These are phyloP conservation scores for Trichocomaceae sp. DNA, from an alignment of 2,329 filamentous ascomycete genomes.

Conservation along the genomic window DNA sequence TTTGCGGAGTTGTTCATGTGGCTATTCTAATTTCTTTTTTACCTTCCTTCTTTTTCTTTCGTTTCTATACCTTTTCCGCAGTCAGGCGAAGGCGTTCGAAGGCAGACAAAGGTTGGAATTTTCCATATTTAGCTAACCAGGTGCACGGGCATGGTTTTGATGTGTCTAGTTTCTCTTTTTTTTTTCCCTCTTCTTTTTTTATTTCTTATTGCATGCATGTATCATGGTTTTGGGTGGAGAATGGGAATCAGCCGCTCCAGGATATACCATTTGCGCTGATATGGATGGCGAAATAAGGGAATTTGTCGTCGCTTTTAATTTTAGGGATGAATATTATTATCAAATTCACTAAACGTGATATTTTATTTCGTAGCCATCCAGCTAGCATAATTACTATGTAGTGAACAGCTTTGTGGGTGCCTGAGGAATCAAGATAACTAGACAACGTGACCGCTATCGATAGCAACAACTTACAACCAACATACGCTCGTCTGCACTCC, in stretches of 20 bases:
- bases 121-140: not conserved
- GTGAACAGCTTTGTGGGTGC: no score
- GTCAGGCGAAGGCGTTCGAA: slow-evolving; percentile 6
- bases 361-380: no score
- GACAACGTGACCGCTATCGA: not conserved
- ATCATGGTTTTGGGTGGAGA: slow-evolving; percentile 10
- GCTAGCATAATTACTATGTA: no score
- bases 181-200: slow-evolving; percentile 13
- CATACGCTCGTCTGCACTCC: not conserved
- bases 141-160: slow-evolving; percentile 1
- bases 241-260: not conserved
- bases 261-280: slow-evolving; percentile 12
- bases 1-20: not conserved
- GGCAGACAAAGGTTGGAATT: slow-evolving; percentile 7
- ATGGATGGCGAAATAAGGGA: slow-evolving; percentile 8
- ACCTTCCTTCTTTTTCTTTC: not conserved
- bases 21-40: not conserved
- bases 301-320: not conserved
- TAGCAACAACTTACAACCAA: not conserved
- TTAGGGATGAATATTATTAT: not conserved
- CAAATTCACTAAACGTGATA: not conserved
- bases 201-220: slow-evolving; percentile 7
- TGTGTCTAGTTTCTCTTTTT: not conserved
- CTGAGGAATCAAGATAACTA: not conserved
- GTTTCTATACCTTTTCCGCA: not conserved